A percentile compares a stretch with the other conserved stretches of the same genome.
Conservation (phyloP, 2,329 filamentous ascomycete species). For the Monilinia polystroma region DNA sequence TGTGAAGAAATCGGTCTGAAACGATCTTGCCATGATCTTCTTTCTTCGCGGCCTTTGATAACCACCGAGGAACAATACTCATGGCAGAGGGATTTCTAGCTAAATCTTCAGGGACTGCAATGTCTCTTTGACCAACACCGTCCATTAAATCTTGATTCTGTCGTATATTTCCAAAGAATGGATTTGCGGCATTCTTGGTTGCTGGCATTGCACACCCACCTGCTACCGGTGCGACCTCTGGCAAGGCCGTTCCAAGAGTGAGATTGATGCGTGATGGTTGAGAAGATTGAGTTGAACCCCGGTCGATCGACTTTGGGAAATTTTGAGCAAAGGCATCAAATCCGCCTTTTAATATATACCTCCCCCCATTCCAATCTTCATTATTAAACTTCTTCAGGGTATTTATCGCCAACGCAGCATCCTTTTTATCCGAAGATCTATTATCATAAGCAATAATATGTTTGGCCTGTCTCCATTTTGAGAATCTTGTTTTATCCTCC, state of each 20-base stretch:
- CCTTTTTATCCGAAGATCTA: conserved; percentile 72
- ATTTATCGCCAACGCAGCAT: conserved; percentile 77
- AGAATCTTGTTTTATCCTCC: conserved; percentile 68
- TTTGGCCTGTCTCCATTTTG: conserved; percentile 70
- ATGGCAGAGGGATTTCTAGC: conserved; percentile 44
- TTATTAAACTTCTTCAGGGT: conserved; percentile 90
- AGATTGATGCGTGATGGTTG: conserved; percentile 47
- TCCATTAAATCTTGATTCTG: conserved; percentile 95
- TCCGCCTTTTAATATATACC: conserved; percentile 77
- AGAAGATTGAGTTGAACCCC: conserved; percentile 42
- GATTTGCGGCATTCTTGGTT: conserved; percentile 68
- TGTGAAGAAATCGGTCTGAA: conserved; percentile 76
- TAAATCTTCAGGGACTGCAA: conserved; percentile 57
- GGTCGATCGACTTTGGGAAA: conserved; percentile 65
- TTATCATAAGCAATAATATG: conserved; percentile 87
- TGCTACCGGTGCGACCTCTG: conserved; percentile 71
- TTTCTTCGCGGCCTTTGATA: conserved; percentile 64
- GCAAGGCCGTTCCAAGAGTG: conserved; percentile 49
- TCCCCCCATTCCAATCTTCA: conserved; percentile 75
- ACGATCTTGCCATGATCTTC: conserved; percentile 75
- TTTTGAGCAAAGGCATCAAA: conserved; percentile 70
- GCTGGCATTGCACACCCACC: conserved; percentile 83
- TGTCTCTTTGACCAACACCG: conserved; percentile 79
- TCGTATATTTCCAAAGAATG: conserved; percentile 93
- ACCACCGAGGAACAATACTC: conserved; percentile 67